phyloP scores from a whole-genome alignment of 371 early-diverging fungal genomes.

The Syncephalastrum racemosum region DNA sequence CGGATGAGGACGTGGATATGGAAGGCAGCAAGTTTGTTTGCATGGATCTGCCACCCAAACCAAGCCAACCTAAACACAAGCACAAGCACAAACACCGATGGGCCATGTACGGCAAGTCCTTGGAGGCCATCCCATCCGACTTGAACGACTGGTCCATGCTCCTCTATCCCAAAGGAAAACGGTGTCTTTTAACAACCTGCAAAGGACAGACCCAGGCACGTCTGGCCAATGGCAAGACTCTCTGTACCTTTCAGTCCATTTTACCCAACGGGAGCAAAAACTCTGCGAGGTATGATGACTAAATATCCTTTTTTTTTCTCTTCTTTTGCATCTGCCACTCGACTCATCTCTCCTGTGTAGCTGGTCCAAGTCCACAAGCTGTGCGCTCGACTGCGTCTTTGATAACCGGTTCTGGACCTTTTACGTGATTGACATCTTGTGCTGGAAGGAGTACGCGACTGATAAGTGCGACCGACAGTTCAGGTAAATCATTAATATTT shows the following conservation, averaged over 20 bases:
- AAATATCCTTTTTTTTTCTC: neutral
- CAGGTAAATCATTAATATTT: constrained; percentile 24
- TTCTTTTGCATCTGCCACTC: too few species aligned
- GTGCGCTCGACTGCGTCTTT: constrained; percentile 64
- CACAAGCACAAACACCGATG: too few species aligned
- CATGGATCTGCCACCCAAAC: too few species aligned
- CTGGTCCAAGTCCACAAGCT: constrained; percentile 16
- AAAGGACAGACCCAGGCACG: constrained; percentile 35
- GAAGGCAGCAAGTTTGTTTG: too few species aligned
- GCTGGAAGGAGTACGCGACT: constrained; percentile 65
- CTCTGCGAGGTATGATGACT: neutral
- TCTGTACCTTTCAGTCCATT: constrained; percentile 45
- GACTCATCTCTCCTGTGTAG: neutral
- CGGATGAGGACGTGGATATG: neutral
- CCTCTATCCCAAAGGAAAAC: constrained; percentile 59
- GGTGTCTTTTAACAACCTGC: constrained; percentile 59
- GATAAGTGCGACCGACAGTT: constrained; percentile 67
- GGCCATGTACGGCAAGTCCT: constrained; percentile 61
- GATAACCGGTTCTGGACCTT: constrained; percentile 56
- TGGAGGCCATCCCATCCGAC: constrained; percentile 55
- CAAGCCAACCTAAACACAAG: too few species aligned
- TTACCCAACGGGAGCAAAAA: constrained; percentile 58
- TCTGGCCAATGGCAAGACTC: neutral
- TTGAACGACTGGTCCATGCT: constrained; percentile 53
- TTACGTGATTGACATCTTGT: constrained; percentile 65